Conservation (phyloP, 2,329 filamentous ascomycete species). For the Pyrenophora tritici-repentis region DNA sequence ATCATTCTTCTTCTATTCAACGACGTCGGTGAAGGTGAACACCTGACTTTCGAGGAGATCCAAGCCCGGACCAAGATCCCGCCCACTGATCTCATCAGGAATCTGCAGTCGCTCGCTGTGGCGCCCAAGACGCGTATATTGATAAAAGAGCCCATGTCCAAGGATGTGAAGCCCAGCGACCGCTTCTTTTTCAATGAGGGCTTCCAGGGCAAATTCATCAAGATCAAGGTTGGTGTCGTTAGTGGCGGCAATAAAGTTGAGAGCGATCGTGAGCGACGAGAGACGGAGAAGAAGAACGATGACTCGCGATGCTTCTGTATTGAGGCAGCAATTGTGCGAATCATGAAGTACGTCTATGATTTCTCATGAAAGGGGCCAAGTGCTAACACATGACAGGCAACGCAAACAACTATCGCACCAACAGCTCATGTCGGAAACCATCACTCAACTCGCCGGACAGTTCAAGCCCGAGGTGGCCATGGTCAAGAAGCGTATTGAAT, state of each 20-base stretch:
- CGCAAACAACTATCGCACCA: constrained; percentile 73
- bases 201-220: constrained; percentile 81
- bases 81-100: constrained; percentile 71
- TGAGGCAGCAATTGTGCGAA: constrained; percentile 77
- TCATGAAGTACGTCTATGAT: constrained; percentile 76
- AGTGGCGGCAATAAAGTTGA: constrained; percentile 83
- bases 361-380: neutral
- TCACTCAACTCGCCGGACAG: constrained; percentile 68
- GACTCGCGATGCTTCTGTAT: constrained; percentile 72
- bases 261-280: constrained; percentile 67
- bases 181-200: constrained; percentile 80
- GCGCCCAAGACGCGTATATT: constrained; percentile 82
- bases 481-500: constrained; percentile 82
- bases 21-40: constrained; percentile 61
- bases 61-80: constrained; percentile 82
- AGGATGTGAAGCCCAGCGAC: constrained; percentile 76
- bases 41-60: constrained; percentile 74
- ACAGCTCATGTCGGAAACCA: constrained; percentile 72
- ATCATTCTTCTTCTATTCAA: constrained; percentile 90
- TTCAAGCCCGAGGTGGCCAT: constrained; percentile 78
- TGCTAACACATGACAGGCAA: constrained; percentile 58
- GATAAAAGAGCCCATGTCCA: constrained; percentile 77
- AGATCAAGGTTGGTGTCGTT: constrained; percentile 88
- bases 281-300: constrained; percentile 76
- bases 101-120: constrained; percentile 80